Conservation (phyloP, 1,284 basidiomycete genomes). For the Stygiomarasmius scandens region DNA sequence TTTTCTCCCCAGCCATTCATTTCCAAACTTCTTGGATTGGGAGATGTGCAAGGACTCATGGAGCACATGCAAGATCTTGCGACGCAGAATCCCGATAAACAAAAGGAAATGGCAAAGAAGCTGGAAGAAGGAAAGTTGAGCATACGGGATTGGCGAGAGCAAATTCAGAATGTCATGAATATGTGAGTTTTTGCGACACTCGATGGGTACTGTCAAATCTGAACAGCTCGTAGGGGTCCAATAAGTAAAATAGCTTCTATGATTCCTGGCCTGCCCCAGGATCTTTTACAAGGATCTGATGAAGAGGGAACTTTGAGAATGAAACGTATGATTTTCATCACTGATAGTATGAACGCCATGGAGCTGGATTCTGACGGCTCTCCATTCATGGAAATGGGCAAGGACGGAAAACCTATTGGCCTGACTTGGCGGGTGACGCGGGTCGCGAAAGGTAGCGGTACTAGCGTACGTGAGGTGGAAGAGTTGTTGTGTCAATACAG, state of each 20-base stretch:
- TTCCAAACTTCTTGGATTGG: slow-evolving; percentile 93
- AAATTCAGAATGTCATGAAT: slow-evolving; percentile 96
- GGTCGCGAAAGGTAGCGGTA: slow-evolving; percentile 94
- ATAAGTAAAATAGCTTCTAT: slow-evolving; percentile 98
- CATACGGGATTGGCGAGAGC: slow-evolving; percentile 97
- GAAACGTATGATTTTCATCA: slow-evolving; percentile 99
- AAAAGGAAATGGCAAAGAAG: slow-evolving; percentile 98
- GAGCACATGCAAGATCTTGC: slow-evolving; percentile 98
- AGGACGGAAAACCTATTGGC: slow-evolving; percentile 80
- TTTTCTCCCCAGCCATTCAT: slow-evolving; percentile 98
- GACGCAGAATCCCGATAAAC: slow-evolving; percentile 90
- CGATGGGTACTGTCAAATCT: slow-evolving; percentile 5
- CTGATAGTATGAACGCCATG: slow-evolving; percentile 92
- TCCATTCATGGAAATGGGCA: slow-evolving; percentile 82
- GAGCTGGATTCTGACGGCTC: slow-evolving; percentile 98
- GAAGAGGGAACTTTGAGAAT: slow-evolving; percentile 91
- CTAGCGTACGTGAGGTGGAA: slow-evolving; percentile 95
- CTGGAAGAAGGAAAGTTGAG: slow-evolving; percentile 96
- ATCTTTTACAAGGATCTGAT: slow-evolving; percentile 86
- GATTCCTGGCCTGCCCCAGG: slow-evolving; percentile 95
- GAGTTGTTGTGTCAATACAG: slow-evolving; percentile 94
- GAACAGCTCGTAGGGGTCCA: slow-evolving; percentile 72
- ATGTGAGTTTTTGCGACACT: slow-evolving; percentile 61
- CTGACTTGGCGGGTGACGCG: slow-evolving; percentile 87
- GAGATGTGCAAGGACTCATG: slow-evolving; percentile 95